phyloP scores from a whole-genome alignment of 2,329 filamentous ascomycete species.

The Hirsutella thompsonii region DNA sequence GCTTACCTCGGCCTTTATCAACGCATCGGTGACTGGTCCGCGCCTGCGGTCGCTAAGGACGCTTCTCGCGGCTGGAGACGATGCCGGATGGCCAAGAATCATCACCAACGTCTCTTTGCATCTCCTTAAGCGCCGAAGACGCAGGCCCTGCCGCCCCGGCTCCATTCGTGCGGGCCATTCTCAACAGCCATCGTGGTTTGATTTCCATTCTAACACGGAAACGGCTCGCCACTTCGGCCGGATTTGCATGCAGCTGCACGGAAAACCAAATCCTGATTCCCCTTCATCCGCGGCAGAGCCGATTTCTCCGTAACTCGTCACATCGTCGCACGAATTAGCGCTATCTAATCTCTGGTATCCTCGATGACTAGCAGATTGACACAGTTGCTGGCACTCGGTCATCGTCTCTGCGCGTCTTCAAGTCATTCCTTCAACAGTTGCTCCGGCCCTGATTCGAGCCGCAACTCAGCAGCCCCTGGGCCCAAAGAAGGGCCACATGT shows the following conservation, averaged over 20 bases:
- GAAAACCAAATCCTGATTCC: neutral
- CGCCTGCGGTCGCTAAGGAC: neutral
- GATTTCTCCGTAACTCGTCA: neutral
- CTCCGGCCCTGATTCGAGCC: neutral
- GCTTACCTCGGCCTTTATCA: neutral
- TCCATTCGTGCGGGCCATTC: neutral
- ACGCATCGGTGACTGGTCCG: neutral
- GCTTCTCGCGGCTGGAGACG: neutral
- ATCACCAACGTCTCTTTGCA: neutral
- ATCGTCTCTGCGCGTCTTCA: too few relatives aligned
- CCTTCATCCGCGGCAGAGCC: neutral
- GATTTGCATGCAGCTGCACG: neutral
- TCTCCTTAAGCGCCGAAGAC: neutral
- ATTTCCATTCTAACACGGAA: neutral
- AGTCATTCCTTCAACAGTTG: too few relatives aligned
- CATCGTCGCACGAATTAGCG: neutral
- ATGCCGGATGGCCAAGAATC: neutral
- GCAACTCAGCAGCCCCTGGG: neutral
- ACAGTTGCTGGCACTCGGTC: too few relatives aligned
- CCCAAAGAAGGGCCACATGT: neutral
- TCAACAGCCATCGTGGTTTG: neutral
- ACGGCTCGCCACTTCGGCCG: neutral
- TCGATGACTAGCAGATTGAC: neutral
- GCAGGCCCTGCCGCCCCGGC: neutral
- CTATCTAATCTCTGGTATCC: neutral